These are phyloP conservation scores for Apophysomyces variabilis DNA, from an alignment of 371 early-diverging fungal species.

Conservation along the genomic window DNA sequence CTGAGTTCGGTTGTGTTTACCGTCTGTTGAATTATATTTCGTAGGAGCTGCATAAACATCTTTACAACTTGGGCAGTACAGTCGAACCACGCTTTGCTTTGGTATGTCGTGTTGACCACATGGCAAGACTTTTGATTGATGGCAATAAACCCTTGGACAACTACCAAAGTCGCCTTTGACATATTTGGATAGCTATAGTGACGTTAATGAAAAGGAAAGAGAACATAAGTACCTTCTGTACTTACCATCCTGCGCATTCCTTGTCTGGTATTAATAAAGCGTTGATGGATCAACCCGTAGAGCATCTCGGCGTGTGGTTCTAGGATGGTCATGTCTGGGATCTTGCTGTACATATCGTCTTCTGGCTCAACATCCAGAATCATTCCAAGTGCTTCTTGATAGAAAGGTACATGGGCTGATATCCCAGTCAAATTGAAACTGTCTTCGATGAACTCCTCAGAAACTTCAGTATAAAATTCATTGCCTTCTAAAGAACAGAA, in stretches of 20 bases:
- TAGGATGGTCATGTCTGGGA: slow-evolving; percentile 47
- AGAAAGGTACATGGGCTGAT: slow-evolving; percentile 74
- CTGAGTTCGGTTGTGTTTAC: slow-evolving; percentile 30
- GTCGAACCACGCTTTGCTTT: slow-evolving; percentile 62
- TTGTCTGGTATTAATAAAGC: slow-evolving; percentile 77
- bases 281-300: slow-evolving; percentile 85
- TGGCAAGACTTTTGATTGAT: slow-evolving; percentile 74
- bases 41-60: slow-evolving; percentile 85
- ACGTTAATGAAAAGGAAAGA: neutral
- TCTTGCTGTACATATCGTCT: slow-evolving; percentile 46
- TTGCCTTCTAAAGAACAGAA: slow-evolving; percentile 81
- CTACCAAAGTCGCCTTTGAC: slow-evolving; percentile 81
- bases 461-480: slow-evolving; percentile 82
- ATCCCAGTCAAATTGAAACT: slow-evolving; percentile 94
- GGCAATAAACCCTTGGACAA: slow-evolving; percentile 84
- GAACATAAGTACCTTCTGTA: neutral
- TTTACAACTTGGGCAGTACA: slow-evolving; percentile 87
- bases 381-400: slow-evolving; percentile 79
- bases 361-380: slow-evolving; percentile 83
- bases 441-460: slow-evolving; percentile 87
- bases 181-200: slow-evolving; percentile 64
- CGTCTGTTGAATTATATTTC: slow-evolving; percentile 79
- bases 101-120: slow-evolving; percentile 80
- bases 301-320: slow-evolving; percentile 63
- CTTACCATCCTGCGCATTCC: slow-evolving; percentile 79